Base-by-base conservation (phyloP, 2,329 filamentous ascomycete genomes). In the Furcasterigmium furcatum region DNA sequence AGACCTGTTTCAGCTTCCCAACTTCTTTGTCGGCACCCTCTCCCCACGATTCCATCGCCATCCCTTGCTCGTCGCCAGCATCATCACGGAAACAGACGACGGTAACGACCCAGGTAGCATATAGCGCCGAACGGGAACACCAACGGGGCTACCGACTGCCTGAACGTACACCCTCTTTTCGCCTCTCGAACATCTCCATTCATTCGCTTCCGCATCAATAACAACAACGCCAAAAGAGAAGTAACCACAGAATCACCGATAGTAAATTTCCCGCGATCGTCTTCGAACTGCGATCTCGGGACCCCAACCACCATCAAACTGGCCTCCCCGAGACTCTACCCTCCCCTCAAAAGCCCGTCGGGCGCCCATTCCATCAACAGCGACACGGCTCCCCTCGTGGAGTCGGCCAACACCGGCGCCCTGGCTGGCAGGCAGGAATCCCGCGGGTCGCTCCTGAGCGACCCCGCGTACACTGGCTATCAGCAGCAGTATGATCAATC, bases 351-450 rank as follows among this genome's bases (percentile, higher is more conserved):
- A 42, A 34, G 30, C 43, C 40, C 18, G 24, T 46, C 45, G 46
- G 40, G 39, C 35, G 39, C 16, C 46, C 42, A 34, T n/a, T 43
- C 34, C 27, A 20, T 35, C 40, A 16, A 42, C 32, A 32, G 18
- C 40, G 41, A 43, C 43, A 40, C 49, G 63, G 62, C 66, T 69
- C 65, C 62, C 50, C 18, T 25, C 34, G 41, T 20, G 49, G 51
- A 50, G 50, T 51, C 51, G 47, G 40, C 43, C 30, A 53, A 45
- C 18, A 50, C 47, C 45, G 47, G 49, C 51, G 50, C 47, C 59
- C 58, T 71, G 66, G 67, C 66, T 58, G 58, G 60, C 51, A 60
- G 67, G 50, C 58, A 68, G 46, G 68, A 70, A 44, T 68, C 66
- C 50, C 64, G 63, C 53, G 66, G 66, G 54, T 67, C 65, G 44